phyloP scores from a whole-genome alignment of 2,329 filamentous ascomycete species.

The Tolypocladium tundrense region DNA sequence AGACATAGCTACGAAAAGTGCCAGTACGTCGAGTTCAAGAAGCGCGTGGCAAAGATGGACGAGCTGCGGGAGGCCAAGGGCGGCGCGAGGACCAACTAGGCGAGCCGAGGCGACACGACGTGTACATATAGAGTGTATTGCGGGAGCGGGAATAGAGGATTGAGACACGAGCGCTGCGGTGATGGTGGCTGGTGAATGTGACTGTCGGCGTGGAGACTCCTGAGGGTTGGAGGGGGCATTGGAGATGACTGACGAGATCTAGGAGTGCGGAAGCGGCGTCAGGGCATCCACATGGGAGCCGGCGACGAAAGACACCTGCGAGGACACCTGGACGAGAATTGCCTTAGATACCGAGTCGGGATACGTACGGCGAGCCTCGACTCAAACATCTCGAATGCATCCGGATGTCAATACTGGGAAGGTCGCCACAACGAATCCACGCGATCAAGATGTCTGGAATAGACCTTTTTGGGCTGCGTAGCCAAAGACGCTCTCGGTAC shows the following conservation, averaged over 20 bases:
- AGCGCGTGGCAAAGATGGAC: conserved; percentile 97
- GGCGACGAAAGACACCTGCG: not conserved
- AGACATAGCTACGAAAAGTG: conserved; percentile 98
- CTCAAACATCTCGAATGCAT: too few relatives aligned
- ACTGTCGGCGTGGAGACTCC: not conserved
- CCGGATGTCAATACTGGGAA: conserved; percentile 1
- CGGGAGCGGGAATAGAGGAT: not conserved
- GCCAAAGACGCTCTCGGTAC: too few relatives aligned
- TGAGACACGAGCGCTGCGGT: not conserved
- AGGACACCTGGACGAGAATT: not conserved
- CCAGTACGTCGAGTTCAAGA: conserved; percentile 98
- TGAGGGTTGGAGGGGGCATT: too few relatives aligned
- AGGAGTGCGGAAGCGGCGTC: not conserved
- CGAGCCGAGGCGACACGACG: not conserved
- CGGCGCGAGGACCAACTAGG: conserved; percentile 75
- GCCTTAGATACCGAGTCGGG: not conserved
- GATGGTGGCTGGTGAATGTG: not conserved
- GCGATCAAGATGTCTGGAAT: too few relatives aligned
- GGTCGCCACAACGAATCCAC: too few relatives aligned
- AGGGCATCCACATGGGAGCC: not conserved
- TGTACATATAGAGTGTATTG: not conserved
- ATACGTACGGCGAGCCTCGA: not conserved
- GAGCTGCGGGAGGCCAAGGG: conserved; percentile 81
- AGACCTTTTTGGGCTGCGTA: too few relatives aligned
- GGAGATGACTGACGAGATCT: not conserved